phyloP scores from a whole-genome alignment of 2,329 filamentous ascomycete genomes.

The Cryphonectria parasitica region DNA sequence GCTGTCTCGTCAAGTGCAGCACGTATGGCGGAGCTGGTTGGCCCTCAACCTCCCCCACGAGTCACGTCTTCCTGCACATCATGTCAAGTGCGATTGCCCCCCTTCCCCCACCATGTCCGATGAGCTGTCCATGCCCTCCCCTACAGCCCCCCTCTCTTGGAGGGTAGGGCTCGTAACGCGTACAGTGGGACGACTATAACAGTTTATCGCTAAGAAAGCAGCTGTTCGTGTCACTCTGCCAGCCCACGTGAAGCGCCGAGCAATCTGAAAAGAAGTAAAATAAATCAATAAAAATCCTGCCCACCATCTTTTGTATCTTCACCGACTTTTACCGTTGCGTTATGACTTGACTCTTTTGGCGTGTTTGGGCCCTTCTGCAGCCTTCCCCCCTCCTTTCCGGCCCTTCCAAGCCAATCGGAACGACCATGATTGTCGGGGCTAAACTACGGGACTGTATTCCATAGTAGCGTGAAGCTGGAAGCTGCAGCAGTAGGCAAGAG shows the following conservation, averaged over 20 bases:
- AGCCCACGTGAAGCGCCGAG: constrained; percentile 2
- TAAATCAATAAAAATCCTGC: constrained; percentile 15
- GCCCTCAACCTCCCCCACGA: neutral
- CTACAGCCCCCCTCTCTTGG: neutral
- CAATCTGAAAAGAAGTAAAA: neutral
- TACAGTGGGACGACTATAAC: neutral
- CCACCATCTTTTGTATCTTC: constrained; percentile 20
- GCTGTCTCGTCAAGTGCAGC: constrained; percentile 6
- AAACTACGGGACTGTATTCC: neutral
- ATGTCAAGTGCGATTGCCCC: constrained; percentile 12
- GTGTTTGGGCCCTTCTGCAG: constrained; percentile 19
- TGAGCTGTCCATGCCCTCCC: constrained; percentile 6
- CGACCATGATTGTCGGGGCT: neutral
- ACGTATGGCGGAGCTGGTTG: neutral
- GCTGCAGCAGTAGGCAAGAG: neutral
- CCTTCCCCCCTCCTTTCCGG: constrained; percentile 5
- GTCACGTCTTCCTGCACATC: constrained; percentile 17
- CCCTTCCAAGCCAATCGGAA: constrained; percentile 11
- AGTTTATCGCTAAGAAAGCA: neutral
- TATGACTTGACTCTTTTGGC: constrained; percentile 14
- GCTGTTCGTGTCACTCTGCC: constrained; percentile 16
- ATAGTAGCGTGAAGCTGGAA: neutral
- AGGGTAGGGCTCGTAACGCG: neutral
- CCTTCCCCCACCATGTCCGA: neutral
- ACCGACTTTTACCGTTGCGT: constrained; percentile 21